Percentiles rank a stretch among this genome's conserved stretches.
Conservation (phyloP, 2,329 filamentous ascomycete species). For the Penicillium sclerotiorum region DNA sequence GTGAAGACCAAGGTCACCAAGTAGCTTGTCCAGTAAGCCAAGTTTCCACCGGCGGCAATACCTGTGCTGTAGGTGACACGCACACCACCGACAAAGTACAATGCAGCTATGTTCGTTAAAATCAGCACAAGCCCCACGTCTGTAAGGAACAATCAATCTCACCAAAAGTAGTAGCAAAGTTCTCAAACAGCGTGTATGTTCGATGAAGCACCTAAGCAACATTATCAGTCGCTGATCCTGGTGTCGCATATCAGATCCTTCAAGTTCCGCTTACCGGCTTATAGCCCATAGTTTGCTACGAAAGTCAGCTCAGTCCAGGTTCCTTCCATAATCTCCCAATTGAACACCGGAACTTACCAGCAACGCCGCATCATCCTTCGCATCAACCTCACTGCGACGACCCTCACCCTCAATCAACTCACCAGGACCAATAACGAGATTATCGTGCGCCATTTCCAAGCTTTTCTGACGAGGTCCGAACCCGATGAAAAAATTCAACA, state of each 20-base stretch:
- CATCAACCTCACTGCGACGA: conserved; percentile 27
- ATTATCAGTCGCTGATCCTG: not conserved
- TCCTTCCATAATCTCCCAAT: not conserved
- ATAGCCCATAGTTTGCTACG: conserved; percentile 55
- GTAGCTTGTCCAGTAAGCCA: conserved; percentile 66
- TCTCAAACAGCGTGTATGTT: conserved; percentile 60
- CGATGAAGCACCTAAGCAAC: conserved; percentile 56
- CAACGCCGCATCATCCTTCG: conserved; percentile 40
- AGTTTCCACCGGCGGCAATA: conserved; percentile 62
- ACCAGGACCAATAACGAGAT: conserved; percentile 26
- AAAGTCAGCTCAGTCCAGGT: conserved; percentile 23
- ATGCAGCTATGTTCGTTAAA: conserved; percentile 53
- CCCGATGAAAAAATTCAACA: not conserved
- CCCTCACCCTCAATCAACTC: conserved; percentile 28
- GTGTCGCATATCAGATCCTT: not conserved
- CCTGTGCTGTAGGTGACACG: conserved; percentile 65
- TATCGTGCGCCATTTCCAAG: conserved; percentile 18
- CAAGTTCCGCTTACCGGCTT: conserved; percentile 51
- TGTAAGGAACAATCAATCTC: conserved; percentile 9
- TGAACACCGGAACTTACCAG: conserved; percentile 31
- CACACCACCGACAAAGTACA: conserved; percentile 64
- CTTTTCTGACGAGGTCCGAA: not conserved
- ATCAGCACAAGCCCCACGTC: not conserved
- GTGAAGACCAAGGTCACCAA: conserved; percentile 62
- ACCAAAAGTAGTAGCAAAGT: conserved; percentile 64